A percentile compares a stretch with the other conserved stretches of the same genome.
phyloP scores from a whole-genome alignment of 2,329 filamentous ascomycete genomes.

The Pseudogymnoascus sp. region DNA sequence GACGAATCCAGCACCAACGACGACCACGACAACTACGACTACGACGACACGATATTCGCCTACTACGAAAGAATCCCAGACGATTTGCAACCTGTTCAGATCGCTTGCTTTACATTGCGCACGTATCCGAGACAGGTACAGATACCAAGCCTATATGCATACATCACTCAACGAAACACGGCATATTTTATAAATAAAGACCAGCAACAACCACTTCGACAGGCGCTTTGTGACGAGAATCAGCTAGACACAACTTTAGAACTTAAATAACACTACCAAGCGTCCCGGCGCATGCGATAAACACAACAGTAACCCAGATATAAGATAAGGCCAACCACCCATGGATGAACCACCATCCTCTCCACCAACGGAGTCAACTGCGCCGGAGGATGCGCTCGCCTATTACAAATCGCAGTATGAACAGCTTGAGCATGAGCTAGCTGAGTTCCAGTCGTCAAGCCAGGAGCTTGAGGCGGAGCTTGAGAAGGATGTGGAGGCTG shows the following conservation, averaged over 20 bases:
- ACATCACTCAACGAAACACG: neutral
- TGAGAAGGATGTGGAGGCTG: conserved; percentile 91
- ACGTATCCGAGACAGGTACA: neutral
- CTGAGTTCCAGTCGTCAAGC: conserved; percentile 89
- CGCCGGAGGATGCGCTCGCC: conserved; percentile 65
- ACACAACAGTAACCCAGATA: conserved; percentile 3
- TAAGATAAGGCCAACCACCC: neutral
- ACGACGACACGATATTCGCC: neutral
- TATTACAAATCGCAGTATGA: conserved; percentile 98
- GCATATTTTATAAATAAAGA: conserved; percentile 1
- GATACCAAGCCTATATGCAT: conserved; percentile 4
- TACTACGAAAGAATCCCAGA: neutral
- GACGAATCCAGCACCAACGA: neutral
- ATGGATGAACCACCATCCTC: conserved; percentile 49
- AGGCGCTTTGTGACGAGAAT: neutral
- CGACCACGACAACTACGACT: conserved; percentile 7
- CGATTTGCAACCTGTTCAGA: neutral
- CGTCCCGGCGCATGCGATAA: conserved; percentile 3
- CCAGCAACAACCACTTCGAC: neutral
- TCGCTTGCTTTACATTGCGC: neutral
- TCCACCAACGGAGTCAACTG: conserved; percentile 46
- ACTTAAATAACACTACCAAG: neutral
- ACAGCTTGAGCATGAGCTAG: conserved; percentile 79
- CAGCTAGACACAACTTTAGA: neutral
- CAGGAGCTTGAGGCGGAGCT: conserved; percentile 89